Conservation (phyloP, 2,329 filamentous ascomycete species). For the Hypoxylon sp. region DNA sequence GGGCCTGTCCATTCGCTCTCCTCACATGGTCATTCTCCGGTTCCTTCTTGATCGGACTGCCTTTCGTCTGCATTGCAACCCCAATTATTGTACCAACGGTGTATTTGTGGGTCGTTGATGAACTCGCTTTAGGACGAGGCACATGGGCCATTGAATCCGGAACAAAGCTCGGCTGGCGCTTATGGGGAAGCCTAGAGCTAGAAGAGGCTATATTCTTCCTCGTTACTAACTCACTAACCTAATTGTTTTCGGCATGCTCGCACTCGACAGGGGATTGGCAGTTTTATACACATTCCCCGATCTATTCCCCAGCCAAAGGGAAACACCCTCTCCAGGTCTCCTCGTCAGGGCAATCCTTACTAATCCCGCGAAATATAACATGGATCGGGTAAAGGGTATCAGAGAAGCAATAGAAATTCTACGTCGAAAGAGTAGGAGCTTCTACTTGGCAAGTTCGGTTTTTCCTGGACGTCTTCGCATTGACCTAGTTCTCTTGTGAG, state of each 20-base stretch:
- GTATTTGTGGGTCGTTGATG: constrained; percentile 82
- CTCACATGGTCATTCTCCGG: constrained; percentile 75
- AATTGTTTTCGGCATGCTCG: constrained; percentile 77
- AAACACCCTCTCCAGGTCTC: constrained; percentile 63
- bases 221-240: constrained; percentile 76
- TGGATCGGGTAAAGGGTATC: constrained; percentile 70
- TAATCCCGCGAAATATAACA: constrained; percentile 67
- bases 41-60: constrained; percentile 74
- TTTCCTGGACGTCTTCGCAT: constrained; percentile 78
- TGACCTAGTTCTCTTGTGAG: constrained; percentile 75
- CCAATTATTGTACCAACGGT: constrained; percentile 76
- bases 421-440: constrained; percentile 77
- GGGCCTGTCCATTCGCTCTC: constrained; percentile 77
- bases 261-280: constrained; percentile 78
- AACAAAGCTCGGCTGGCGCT: constrained; percentile 74
- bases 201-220: constrained; percentile 84
- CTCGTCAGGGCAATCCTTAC: constrained; percentile 67
- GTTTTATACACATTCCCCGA: constrained; percentile 75
- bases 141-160: constrained; percentile 79
- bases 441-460: constrained; percentile 79
- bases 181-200: constrained; percentile 77
- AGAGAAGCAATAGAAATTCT: constrained; percentile 72
- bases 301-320: constrained; percentile 66
- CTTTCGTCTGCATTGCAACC: constrained; percentile 68
- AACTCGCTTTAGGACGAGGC: constrained; percentile 74